Evolutionary conservation across 192 early-diverging fungal species (phyloP).

Genomic region (Backusella luteola): DNA sequence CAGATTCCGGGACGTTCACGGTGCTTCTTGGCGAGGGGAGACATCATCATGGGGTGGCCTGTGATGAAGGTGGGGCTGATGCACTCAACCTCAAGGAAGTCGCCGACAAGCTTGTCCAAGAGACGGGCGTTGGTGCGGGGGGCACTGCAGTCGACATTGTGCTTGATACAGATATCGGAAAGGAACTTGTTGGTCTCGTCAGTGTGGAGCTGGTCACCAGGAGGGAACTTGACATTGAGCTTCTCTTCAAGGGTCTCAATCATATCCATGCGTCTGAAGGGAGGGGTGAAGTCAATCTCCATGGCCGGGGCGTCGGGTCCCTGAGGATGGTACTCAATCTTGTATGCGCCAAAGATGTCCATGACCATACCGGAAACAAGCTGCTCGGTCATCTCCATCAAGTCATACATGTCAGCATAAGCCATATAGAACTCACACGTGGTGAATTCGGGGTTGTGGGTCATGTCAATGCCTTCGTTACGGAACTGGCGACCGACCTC

Average conservation of each 20-base stretch:
- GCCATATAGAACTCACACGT: slow-evolving; percentile 99
- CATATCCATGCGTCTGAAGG: slow-evolving; percentile 94
- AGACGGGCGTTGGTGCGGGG: slow-evolving; percentile 92
- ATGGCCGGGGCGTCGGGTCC: slow-evolving; percentile 74
- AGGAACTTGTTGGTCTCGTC: slow-evolving; percentile 88
- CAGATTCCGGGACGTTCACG: slow-evolving; percentile 85
- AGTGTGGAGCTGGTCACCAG: slow-evolving; percentile 78
- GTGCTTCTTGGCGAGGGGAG: slow-evolving; percentile 96
- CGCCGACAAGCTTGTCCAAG: slow-evolving; percentile 93
- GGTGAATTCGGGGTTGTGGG: slow-evolving; percentile 99
- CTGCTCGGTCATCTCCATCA: slow-evolving; percentile 93
- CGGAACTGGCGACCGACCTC: slow-evolving; percentile 99
- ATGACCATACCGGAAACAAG: slow-evolving; percentile 92
- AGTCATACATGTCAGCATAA: slow-evolving; percentile 95
- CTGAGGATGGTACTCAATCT: slow-evolving; percentile 93
- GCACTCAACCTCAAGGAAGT: slow-evolving; percentile 77
- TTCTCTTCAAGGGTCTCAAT: slow-evolving; percentile 89
- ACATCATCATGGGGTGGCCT: slow-evolving; percentile 99
- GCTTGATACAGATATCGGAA: slow-evolving; percentile 88
- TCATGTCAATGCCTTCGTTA: slow-evolving; percentile 97
- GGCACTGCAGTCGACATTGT: slow-evolving; percentile 92
- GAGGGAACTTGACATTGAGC: slow-evolving; percentile 89
- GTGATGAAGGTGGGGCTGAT: slow-evolving; percentile 92
- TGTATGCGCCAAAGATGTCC: slow-evolving; percentile 85
- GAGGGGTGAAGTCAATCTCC: slow-evolving; percentile 95